Conservation (phyloP, 371 early-diverging fungal species). For the Mortierella sp. region DNA sequence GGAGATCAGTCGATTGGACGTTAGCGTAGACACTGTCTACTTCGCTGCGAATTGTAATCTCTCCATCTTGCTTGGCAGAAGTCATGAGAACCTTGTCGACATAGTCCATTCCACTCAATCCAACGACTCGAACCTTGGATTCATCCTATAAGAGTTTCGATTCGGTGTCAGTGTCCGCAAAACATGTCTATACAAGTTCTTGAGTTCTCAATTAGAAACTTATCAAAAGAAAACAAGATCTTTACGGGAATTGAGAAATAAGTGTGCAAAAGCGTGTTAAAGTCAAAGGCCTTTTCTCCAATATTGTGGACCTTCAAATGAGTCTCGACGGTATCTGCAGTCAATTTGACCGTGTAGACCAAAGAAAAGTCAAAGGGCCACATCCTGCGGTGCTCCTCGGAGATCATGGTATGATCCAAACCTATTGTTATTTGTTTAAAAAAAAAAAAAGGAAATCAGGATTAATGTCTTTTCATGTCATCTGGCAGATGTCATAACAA, state of each 20-base stretch:
- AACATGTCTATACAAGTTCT: background rate
- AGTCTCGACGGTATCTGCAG: constrained; percentile 76
- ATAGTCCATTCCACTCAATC: constrained; percentile 70
- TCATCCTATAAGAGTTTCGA: constrained; percentile 63
- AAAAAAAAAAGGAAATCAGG: background rate
- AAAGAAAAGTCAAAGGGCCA: constrained; percentile 86
- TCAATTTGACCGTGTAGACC: constrained; percentile 84
- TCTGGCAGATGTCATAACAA: background rate
- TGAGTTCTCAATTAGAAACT: background rate
- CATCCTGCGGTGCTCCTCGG: constrained; percentile 64
- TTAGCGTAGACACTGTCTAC: constrained; percentile 64
- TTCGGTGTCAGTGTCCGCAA: background rate
- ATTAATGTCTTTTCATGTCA: background rate
- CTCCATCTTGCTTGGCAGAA: constrained; percentile 84
- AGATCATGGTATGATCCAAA: constrained; percentile 70
- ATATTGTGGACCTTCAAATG: constrained; percentile 77
- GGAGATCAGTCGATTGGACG: constrained; percentile 59
- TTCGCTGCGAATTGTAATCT: constrained; percentile 69
- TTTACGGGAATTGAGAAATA: constrained; percentile 85
- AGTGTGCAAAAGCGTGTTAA: constrained; percentile 92
- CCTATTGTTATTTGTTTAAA: constrained; percentile 33
- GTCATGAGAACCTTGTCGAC: constrained; percentile 86
- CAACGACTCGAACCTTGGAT: constrained; percentile 69
- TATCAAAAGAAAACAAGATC: background rate
- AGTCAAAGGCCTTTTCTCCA: constrained; percentile 78